A percentile compares a stretch with the other conserved stretches of the same genome.
These are phyloP conservation scores for Picea glauca DNA, from an alignment of 75 land plant species.

Conservation along the genomic window DNA sequence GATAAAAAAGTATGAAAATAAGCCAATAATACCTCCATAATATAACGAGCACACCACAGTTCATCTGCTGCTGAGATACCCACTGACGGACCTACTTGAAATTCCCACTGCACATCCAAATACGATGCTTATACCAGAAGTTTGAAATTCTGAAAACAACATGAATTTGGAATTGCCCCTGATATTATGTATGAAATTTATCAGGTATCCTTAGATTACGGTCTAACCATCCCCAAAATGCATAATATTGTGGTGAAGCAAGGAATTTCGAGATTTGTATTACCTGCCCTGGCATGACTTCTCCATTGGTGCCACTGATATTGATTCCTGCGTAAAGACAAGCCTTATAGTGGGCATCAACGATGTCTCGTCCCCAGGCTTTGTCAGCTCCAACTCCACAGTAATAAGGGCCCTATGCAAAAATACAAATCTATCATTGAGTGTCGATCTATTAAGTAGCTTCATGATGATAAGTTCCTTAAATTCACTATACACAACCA, in stretches of 20 bases:
- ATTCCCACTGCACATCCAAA: slow-evolving; percentile 64
- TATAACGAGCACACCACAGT: slow-evolving; percentile 80
- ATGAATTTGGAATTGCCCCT: neutral
- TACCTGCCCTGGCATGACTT: slow-evolving; percentile 99
- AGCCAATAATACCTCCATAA: slow-evolving; percentile 59
- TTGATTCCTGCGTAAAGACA: slow-evolving; percentile 96
- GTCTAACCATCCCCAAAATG: neutral
- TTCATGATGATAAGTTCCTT: neutral
- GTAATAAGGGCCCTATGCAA: slow-evolving; percentile 82
- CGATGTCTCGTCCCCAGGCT: slow-evolving; percentile 95
- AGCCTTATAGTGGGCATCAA: slow-evolving; percentile 98
- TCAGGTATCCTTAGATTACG: slow-evolving; percentile 26
- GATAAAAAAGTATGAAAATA: neutral
- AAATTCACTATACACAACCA: neutral
- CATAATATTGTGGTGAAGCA: neutral
- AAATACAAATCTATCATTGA: neutral
- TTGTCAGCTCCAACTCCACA: slow-evolving; percentile 97
- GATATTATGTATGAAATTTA: neutral
- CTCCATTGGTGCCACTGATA: slow-evolving; percentile 96
- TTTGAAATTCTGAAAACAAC: neutral
- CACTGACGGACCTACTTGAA: slow-evolving; percentile 86
- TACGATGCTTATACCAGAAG: neutral
- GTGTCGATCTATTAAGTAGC: neutral
- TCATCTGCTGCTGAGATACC: slow-evolving; percentile 87
- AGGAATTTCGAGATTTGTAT: neutral